A percentile compares a stretch with the other conserved stretches of the same genome.
Conservation (phyloP, 257 asterid genomes). For the Solanum medicagineum region DNA sequence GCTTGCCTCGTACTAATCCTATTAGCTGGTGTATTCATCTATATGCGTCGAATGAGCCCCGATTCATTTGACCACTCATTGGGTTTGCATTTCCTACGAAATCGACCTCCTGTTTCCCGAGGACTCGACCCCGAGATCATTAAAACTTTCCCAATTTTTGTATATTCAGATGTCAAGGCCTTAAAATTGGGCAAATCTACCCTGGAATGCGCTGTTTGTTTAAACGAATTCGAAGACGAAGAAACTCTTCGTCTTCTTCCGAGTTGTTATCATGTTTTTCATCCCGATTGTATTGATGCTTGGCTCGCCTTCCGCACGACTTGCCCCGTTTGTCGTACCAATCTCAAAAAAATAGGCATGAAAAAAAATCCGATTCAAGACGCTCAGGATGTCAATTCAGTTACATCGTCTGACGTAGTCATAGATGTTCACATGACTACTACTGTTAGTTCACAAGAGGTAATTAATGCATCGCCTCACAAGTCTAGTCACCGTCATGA, state of each 20-base stretch:
- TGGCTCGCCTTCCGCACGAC: conserved; percentile 43
- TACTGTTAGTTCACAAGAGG: background rate
- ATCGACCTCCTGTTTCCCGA: background rate
- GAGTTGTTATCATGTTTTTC: conserved; percentile 25
- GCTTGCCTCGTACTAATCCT: conserved; percentile 13
- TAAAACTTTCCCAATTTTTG: conserved; percentile 11
- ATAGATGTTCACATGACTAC: background rate
- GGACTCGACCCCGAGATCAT: conserved; percentile 15
- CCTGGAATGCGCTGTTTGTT: conserved; percentile 31
- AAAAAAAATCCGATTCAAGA: background rate
- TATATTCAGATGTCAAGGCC: conserved; percentile 20
- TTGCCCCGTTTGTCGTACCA: conserved; percentile 47
- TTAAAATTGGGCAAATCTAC: conserved; percentile 10
- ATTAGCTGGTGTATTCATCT: conserved; percentile 10
- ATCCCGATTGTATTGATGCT: conserved; percentile 32
- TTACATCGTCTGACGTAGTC: background rate
- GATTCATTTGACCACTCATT: background rate
- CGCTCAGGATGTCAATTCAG: background rate
- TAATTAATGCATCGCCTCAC: background rate
- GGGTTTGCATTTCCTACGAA: background rate
- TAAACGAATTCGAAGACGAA: conserved; percentile 23
- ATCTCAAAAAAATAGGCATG: conserved; percentile 3
- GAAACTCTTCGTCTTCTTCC: conserved; percentile 28
- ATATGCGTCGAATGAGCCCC: conserved; percentile 4
- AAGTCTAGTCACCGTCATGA: background rate